Conservation (phyloP, 345 rosid genomes). For the Populus davidiana region DNA sequence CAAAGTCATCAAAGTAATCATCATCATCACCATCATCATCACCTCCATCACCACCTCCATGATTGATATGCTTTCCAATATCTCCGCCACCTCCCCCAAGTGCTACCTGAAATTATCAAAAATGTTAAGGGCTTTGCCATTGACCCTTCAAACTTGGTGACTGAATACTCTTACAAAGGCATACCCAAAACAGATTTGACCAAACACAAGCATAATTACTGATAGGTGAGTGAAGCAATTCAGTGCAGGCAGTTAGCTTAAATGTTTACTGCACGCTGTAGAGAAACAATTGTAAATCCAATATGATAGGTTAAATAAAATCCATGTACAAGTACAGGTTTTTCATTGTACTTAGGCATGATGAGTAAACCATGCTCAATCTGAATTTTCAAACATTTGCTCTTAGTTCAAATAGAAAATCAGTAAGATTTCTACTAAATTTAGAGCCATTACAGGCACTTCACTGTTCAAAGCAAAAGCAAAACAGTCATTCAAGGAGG, state of each 20-base stretch:
- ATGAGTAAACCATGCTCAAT: not conserved
- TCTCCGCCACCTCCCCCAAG: slow-evolving; percentile 91
- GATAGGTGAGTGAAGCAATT: not conserved
- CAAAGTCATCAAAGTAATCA: slow-evolving; percentile 86
- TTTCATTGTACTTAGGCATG: not conserved
- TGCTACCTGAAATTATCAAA: slow-evolving; percentile 56
- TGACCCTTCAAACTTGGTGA: not conserved
- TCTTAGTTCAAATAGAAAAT: not conserved
- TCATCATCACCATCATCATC: slow-evolving; percentile 94
- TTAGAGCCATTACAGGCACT: not conserved
- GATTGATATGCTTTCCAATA: slow-evolving; percentile 76
- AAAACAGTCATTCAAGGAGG: not conserved
- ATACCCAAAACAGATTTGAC: not conserved
- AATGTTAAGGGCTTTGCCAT: slow-evolving; percentile 17
- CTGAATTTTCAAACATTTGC: not conserved
- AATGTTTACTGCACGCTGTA: not conserved
- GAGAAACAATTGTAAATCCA: not conserved
- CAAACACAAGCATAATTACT: not conserved
- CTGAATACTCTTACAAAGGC: not conserved
- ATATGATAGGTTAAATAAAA: not conserved
- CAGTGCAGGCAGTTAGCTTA: not conserved
- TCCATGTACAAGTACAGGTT: not conserved
- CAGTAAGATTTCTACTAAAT: not conserved
- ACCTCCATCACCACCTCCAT: slow-evolving; percentile 96
- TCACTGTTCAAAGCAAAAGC: not conserved